phyloP scores from a whole-genome alignment of 2,329 filamentous ascomycete genomes.

The Colletotrichum viniferum region DNA sequence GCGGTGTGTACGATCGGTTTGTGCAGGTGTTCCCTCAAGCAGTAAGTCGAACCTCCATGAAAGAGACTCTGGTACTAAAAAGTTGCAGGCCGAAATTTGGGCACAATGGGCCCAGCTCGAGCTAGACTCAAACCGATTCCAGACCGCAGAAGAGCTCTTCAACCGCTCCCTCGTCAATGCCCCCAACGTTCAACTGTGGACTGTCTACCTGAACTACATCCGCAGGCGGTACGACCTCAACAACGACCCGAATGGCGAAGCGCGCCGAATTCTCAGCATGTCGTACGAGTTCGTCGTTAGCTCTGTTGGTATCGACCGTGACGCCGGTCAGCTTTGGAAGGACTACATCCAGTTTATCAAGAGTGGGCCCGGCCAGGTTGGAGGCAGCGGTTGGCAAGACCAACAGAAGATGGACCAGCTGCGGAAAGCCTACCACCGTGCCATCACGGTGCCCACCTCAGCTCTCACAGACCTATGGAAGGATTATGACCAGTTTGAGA shows the following conservation, averaged over 20 bases:
- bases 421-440: conserved; percentile 89
- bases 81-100: conserved; percentile 83
- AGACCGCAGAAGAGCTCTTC: conserved; percentile 83
- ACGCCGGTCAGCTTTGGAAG: conserved; percentile 87
- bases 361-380: conserved; percentile 82
- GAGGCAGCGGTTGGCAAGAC: conserved; percentile 91
- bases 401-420: conserved; percentile 97
- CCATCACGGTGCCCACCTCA: conserved; percentile 84
- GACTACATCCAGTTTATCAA: conserved; percentile 96
- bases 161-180: conserved; percentile 77
- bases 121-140: conserved; percentile 82
- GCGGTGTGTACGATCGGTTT: conserved; percentile 84
- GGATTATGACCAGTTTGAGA: conserved; percentile 96
- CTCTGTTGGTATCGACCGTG: conserved; percentile 88
- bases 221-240: conserved; percentile 84
- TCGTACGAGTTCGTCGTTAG: conserved; percentile 93
- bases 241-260: conserved; percentile 77
- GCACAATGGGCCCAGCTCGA: conserved; percentile 89
- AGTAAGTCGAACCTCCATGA: conserved; percentile 62
- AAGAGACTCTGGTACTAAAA: conserved; percentile 34
- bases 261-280: conserved; percentile 79
- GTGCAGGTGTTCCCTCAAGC: conserved; percentile 87
- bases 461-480: conserved; percentile 90
- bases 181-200: conserved; percentile 87
- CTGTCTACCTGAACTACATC: conserved; percentile 92